Base-by-base conservation (phyloP, 2,329 filamentous ascomycete genomes). In the Ophiostoma ulmi region DNA sequence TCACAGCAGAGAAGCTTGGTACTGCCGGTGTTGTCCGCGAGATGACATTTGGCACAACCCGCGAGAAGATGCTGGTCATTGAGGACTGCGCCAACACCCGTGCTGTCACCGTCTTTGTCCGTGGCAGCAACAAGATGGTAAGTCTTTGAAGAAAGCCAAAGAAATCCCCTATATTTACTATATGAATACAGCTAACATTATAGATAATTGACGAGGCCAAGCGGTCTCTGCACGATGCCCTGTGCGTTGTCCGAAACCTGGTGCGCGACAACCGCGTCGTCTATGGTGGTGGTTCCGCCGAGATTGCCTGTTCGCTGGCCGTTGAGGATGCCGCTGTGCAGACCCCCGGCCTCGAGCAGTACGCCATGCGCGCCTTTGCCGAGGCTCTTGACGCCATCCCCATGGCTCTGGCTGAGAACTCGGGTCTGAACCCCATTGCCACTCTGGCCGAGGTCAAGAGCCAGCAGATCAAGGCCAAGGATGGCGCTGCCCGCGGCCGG, bases 11-110 rank as follows among this genome's bases (percentile, higher is more conserved):
- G 78, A 99, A 99, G 86, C 88, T 99, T 65, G 95, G 95, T 73
- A 90, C 83, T 35, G 95, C 95, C 31, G 95, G 95, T 72, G 82
- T 97, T 67, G 95, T 99, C 72, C 87, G 93, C 74, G 94, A 99
- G 81, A 93, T 99, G 91, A 91, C 88, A 38, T 99, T 99, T 77
- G 95, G 95, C 77, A 99, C 95, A 1, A 99, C 95, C 63, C 88
- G 95, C 78, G 95, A 99, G 82, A 98, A 99, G 88, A 99, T 99
- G 95, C 85, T 99, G 76, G 92, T 99, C 71, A 99, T 99, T 76
- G 96, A 99, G 83, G 95, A 99, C 82, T 99, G 95, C 79, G 95
- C 96, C 78, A 99, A 99, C 84, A 97, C 93, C 72, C 87, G 95
- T 77, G 95, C 95, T 64, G 96, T 99, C 72, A 99, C 95, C 2